Evolutionary conservation across 352 stramenopile species (phyloP).

Genomic region (Pythium brassicae): DNA sequence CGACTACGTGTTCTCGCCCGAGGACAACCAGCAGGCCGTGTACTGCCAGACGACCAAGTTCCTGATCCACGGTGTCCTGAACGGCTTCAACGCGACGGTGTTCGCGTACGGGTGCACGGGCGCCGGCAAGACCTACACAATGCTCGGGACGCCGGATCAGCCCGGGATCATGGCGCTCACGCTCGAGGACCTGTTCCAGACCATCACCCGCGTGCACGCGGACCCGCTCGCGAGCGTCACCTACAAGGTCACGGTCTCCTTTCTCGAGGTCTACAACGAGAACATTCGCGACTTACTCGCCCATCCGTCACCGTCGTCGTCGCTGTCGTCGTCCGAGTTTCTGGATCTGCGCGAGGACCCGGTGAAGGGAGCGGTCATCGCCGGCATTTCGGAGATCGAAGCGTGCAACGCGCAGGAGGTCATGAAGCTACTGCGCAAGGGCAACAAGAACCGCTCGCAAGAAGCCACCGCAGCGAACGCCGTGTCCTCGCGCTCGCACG

Average conservation of each 20-base stretch:
- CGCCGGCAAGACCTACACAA: conserved; percentile 90
- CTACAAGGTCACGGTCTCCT: conserved; percentile 82
- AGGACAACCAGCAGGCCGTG: conserved; percentile 68
- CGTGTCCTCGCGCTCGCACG: conserved; percentile 87
- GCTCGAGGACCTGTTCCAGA: conserved; percentile 81
- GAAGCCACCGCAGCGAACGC: conserved; percentile 87
- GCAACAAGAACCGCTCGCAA: conserved; percentile 85
- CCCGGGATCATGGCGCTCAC: conserved; percentile 88
- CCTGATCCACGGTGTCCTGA: conserved; percentile 82
- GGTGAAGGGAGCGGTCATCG: conserved; percentile 75
- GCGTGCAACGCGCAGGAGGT: conserved; percentile 70
- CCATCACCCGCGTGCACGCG: conserved; percentile 41
- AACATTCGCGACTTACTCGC: conserved; percentile 89
- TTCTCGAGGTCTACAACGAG: conserved; percentile 92
- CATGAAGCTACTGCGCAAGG: conserved; percentile 83
- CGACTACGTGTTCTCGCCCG: conserved; percentile 80
- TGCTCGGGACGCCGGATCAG: conserved; percentile 79
- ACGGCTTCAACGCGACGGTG: conserved; percentile 90
- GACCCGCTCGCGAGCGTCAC: conserved; percentile 23
- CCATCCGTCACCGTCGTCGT: conserved; percentile 5
- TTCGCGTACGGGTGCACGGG: conserved; percentile 90
- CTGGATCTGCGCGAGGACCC: conserved; percentile 86
- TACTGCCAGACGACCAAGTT: conserved; percentile 88
- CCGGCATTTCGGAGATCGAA: conserved; percentile 84
- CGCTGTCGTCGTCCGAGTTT: conserved; percentile 24